phyloP scores from a whole-genome alignment of 2,329 filamentous ascomycete species.

The Aureobasidium namibiae region DNA sequence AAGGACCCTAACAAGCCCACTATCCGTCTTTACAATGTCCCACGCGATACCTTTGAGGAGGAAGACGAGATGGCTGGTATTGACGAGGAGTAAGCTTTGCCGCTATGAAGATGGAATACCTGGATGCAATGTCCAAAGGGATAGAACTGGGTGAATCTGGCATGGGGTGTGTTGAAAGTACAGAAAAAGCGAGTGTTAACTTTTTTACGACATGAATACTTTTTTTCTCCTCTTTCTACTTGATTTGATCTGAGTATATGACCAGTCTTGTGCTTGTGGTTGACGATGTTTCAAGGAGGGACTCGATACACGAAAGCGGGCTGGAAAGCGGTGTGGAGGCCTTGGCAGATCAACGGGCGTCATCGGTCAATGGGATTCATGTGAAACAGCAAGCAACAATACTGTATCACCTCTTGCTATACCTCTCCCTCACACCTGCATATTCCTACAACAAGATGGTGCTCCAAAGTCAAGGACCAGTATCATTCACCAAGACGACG shows the following conservation, averaged over 20 bases:
- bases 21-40: constrained; percentile 86
- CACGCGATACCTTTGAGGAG: constrained; percentile 80
- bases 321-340: neutral
- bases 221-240: neutral
- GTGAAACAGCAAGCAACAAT: neutral
- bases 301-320: neutral
- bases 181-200: constrained; percentile 12
- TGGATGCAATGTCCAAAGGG: neutral
- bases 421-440: neutral
- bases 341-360: neutral
- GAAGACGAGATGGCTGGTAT: constrained; percentile 67
- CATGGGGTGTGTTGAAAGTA: constrained; percentile 1
- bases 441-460: constrained; percentile 5
- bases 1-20: constrained; percentile 97
- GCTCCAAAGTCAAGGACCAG: constrained; percentile 14
- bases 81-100: constrained; percentile 34
- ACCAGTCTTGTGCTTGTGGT: neutral
- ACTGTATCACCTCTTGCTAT: neutral
- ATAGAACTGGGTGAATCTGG: neutral
- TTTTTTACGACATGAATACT: constrained; percentile 2
- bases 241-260: neutral
- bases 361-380: neutral
- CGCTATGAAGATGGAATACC: neutral
- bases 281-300: neutral
- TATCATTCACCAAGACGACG: constrained; percentile 51